A percentile compares a stretch with the other conserved stretches of the same genome.
phyloP scores from a whole-genome alignment of 2,329 filamentous ascomycete species.

The Aureobasidium vineae region DNA sequence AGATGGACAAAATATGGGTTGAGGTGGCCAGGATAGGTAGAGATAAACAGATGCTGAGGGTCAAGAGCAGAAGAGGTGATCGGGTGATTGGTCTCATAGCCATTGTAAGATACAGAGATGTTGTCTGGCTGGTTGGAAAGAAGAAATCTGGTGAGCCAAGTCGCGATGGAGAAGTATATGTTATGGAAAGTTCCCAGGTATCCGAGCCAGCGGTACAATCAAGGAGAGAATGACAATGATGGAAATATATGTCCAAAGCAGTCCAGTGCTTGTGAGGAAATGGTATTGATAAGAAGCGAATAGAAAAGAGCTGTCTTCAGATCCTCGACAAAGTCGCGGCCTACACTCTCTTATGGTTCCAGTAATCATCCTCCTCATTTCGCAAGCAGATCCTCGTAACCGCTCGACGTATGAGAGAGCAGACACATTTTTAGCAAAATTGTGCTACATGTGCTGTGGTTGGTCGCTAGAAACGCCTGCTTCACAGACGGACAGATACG shows the following conservation, averaged over 20 bases:
- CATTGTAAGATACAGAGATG: not conserved
- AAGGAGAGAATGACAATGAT: not conserved
- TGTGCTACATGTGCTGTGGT: not conserved
- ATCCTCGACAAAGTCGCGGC: not conserved
- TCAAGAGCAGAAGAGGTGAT: not conserved
- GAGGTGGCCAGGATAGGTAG: not conserved
- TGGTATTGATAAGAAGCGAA: not conserved
- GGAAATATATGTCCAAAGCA: not conserved
- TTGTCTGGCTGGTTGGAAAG: not conserved
- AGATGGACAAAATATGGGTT: constrained; percentile 44
- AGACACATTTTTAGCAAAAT: not conserved
- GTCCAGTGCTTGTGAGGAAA: not conserved
- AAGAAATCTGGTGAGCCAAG: not conserved
- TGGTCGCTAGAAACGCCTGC: not conserved
- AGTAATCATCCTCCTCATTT: not conserved
- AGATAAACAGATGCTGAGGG: not conserved
- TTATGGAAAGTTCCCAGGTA: not conserved
- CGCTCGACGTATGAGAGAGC: not conserved
- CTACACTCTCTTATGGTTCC: not conserved
- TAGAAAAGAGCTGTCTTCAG: not conserved
- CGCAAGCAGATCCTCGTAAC: not conserved
- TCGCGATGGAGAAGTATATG: not conserved
- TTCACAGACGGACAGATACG: not conserved
- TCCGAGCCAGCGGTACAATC: not conserved
- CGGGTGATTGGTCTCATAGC: not conserved